phyloP scores from a whole-genome alignment of 306 rosid genomes.

The Gillenia trifoliata region DNA sequence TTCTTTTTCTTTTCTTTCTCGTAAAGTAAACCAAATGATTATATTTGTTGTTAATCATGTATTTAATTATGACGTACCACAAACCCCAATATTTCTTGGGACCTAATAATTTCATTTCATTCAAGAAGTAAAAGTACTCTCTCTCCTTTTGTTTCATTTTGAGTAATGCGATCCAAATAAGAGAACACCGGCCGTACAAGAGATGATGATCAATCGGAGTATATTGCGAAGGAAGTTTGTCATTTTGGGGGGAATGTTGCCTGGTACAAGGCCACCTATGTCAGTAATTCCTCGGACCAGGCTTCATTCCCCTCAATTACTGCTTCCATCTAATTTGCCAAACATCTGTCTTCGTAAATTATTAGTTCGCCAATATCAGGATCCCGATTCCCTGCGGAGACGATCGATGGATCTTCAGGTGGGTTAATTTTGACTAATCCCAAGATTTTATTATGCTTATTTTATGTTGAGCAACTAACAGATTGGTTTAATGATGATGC shows the following conservation, averaged over 20 bases:
- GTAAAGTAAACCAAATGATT: slow-evolving; percentile 10
- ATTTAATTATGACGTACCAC: slow-evolving; percentile 5
- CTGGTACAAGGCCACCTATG: slow-evolving; percentile 50
- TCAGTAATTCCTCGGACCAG: slow-evolving; percentile 58
- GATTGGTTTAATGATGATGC: slow-evolving; percentile 41
- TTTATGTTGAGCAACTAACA: neutral
- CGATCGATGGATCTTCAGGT: slow-evolving; percentile 28
- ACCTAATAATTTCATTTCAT: neutral
- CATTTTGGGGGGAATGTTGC: slow-evolving; percentile 59
- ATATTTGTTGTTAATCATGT: neutral
- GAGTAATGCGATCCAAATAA: neutral
- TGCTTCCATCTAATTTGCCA: neutral
- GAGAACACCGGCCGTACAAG: neutral
- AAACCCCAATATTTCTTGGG: neutral
- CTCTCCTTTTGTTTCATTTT: neutral
- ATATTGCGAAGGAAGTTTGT: slow-evolving; percentile 30
- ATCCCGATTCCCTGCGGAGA: neutral
- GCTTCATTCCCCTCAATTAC: slow-evolving; percentile 81
- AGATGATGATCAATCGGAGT: neutral
- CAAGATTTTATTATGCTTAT: neutral
- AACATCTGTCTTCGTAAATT: neutral
- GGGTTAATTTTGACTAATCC: slow-evolving; percentile 1
- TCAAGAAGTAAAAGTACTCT: neutral
- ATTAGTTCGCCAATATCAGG: neutral
- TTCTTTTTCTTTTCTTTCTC: neutral